These are phyloP conservation scores for Brassica nigra DNA, from an alignment of 345 rosid species.

Conservation along the genomic window DNA sequence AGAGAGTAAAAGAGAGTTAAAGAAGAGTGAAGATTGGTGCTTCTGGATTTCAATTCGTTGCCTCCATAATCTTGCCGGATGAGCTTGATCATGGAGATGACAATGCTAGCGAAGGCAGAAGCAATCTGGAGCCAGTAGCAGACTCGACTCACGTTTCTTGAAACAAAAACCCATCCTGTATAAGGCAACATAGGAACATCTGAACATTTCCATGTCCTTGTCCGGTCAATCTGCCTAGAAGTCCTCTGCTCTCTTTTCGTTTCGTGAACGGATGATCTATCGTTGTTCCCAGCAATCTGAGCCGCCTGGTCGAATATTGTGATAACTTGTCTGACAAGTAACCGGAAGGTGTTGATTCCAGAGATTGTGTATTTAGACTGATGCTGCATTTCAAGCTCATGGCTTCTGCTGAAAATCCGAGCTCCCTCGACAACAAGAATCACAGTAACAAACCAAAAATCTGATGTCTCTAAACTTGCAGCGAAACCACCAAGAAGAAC, in stretches of 20 bases:
- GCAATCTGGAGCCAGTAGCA: slow-evolving; percentile 85
- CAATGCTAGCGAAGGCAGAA: slow-evolving; percentile 74
- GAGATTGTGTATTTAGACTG: slow-evolving; percentile 79
- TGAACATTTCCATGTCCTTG: slow-evolving; percentile 66
- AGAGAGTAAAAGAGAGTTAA: slow-evolving; percentile 74
- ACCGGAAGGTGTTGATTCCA: slow-evolving; percentile 63
- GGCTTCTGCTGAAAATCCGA: slow-evolving; percentile 89
- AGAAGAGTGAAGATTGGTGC: slow-evolving; percentile 67
- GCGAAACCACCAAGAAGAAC: slow-evolving; percentile 96
- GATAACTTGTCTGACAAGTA: slow-evolving; percentile 37
- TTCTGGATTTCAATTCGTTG: slow-evolving; percentile 44
- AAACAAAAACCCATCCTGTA: slow-evolving; percentile 67
- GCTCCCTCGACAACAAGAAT: slow-evolving; percentile 85
- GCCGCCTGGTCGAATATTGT: slow-evolving; percentile 9
- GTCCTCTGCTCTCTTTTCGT: neutral
- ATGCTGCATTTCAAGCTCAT: slow-evolving; percentile 91
- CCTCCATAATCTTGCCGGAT: slow-evolving; percentile 71
- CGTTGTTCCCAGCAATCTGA: neutral
- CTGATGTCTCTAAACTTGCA: slow-evolving; percentile 61
- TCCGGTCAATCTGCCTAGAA: neutral
- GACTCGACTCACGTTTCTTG: slow-evolving; percentile 71
- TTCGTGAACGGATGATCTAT: slow-evolving; percentile 8
- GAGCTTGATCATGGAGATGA: slow-evolving; percentile 66
- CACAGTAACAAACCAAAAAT: slow-evolving; percentile 86
- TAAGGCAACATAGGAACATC: slow-evolving; percentile 89